Evolutionary conservation across 1,284 basidiomycete species (phyloP), one percentile per base, ranked within the genome.

Genomic region (Microstroma glucosiphilum): DNA sequence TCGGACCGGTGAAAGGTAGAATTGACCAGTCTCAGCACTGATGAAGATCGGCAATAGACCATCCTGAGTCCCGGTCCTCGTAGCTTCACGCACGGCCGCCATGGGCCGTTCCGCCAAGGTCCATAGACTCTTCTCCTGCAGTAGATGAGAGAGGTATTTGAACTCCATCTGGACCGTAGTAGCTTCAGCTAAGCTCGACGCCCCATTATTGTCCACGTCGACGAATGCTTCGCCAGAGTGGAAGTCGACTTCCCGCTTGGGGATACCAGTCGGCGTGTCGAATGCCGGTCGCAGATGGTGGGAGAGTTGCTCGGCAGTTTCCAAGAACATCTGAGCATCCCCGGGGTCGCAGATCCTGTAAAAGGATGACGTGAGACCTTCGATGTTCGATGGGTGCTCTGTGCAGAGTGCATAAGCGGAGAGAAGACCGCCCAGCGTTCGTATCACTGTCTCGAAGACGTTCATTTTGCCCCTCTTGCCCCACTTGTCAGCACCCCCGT

Each of bases 381-480:
- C 21, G 21, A 54, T 23, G 25, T 54, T 54, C 21, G 51, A 54
- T 15, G 51, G 51, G 51, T 26, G 51, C 51, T 54, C 51, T 6
- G 21, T 54, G 30, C 76, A 75, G 6, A 79, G 62, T 6, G 75
- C 72, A 1, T 71, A 65, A 0, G 92, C 89, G 0, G 92, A 87
- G 0, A 96, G 83, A 0, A 97, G 82, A 9, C 90, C 90, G 12
- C 90, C 90, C 1, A 92, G 82, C 1, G 90, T 83, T 21, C 90
- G 86, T 56, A 91, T 91, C 0, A 89, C 90, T 0, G 87, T 89
- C 85, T 97, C 93, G 71, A 97, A 97, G 0, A 90, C 92, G 79
- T 89, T 96, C 80, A 91, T 90, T 19, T 85, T 81, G 15, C 51
- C 51, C 6, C 25, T 19, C 51, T 25, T 54, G 6, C 26, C 51